phyloP scores from a whole-genome alignment of 2,329 filamentous ascomycete species.

The Penicillium hordei region DNA sequence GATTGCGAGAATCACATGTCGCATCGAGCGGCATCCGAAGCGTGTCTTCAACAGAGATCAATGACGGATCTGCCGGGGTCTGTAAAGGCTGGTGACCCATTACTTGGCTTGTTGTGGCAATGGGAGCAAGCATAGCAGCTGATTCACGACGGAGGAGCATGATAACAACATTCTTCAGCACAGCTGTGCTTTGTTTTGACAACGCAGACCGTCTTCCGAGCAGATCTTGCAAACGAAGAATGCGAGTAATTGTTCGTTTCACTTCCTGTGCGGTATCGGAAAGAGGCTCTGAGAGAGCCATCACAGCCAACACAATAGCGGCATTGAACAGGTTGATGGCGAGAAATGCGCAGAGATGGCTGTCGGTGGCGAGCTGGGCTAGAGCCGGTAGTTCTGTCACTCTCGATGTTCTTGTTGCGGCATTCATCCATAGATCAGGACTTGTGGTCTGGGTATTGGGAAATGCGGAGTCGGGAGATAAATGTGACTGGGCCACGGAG shows the following conservation, averaged over 20 bases:
- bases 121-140: slow-evolving; percentile 25
- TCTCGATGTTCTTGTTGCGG: slow-evolving; percentile 42
- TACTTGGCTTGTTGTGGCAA: slow-evolving; percentile 9
- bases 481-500: background rate
- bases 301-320: slow-evolving; percentile 45
- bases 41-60: slow-evolving; percentile 27
- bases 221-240: slow-evolving; percentile 43
- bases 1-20: slow-evolving; percentile 7
- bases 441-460: slow-evolving; percentile 10
- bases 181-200: slow-evolving; percentile 35
- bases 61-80: background rate
- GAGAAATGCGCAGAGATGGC: slow-evolving; percentile 47
- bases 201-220: slow-evolving; percentile 36
- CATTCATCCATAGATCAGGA: slow-evolving; percentile 31
- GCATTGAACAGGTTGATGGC: slow-evolving; percentile 50
- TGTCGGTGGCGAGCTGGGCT: slow-evolving; percentile 41
- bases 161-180: slow-evolving; percentile 27
- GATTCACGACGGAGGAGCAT: slow-evolving; percentile 29
- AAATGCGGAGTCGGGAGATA: slow-evolving; percentile 3
- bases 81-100: slow-evolving; percentile 1
- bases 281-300: slow-evolving; percentile 45
- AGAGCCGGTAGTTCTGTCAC: slow-evolving; percentile 36
- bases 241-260: slow-evolving; percentile 46
- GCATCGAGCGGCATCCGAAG: slow-evolving; percentile 24
- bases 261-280: slow-evolving; percentile 45